These are phyloP conservation scores for Lolium multiflorum DNA, from an alignment of 176 grass and related monocot species.

Conservation along the genomic window DNA sequence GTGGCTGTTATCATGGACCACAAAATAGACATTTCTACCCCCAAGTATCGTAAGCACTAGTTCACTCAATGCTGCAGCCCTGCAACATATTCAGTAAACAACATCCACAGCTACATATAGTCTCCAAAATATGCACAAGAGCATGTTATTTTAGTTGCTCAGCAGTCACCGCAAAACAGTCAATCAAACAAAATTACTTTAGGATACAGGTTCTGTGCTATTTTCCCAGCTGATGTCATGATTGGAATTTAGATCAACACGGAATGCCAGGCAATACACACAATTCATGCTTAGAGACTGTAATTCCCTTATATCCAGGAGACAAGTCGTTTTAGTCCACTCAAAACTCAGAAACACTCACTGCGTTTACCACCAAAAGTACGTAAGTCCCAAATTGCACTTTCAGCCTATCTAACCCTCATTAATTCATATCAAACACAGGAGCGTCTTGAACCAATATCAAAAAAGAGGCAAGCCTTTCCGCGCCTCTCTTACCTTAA, in stretches of 20 bases:
- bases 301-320: neutral
- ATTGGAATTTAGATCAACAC: neutral
- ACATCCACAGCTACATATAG: neutral
- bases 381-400: neutral
- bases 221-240: neutral
- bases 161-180: neutral
- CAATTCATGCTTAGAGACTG: neutral
- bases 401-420: neutral
- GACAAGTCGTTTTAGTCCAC: neutral
- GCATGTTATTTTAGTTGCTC: neutral
- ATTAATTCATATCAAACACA: neutral
- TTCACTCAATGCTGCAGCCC: slow-evolving; percentile 1
- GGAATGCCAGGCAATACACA: neutral
- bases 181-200: neutral
- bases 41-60: neutral
- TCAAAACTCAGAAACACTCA: slow-evolving; percentile 6
- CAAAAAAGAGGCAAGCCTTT: neutral
- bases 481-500: slow-evolving; percentile 52
- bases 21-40: neutral
- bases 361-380: neutral
- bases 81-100: slow-evolving; percentile 22
- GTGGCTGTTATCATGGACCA: slow-evolving; percentile 6
- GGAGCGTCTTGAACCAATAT: neutral
- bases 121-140: slow-evolving; percentile 1
- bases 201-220: neutral